These are phyloP conservation scores for Clitopilus passeckerianus DNA, from an alignment of 768 basidiomycete genomes.

Conservation along the genomic window DNA sequence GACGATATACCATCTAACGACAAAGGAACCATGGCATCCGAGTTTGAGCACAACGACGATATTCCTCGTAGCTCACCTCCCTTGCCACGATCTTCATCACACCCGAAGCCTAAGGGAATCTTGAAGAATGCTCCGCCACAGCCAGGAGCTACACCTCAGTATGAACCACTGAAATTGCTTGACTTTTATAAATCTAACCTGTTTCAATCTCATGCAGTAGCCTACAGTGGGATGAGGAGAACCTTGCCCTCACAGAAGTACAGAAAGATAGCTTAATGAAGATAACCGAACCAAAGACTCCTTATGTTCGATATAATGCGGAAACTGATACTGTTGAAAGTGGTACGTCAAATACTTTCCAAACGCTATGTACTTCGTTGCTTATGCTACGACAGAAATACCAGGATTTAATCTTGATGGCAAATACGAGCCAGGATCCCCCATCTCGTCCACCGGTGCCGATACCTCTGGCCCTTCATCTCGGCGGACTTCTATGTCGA, in stretches of 20 bases:
- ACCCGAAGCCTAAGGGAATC: constrained; percentile 81
- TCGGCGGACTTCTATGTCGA: constrained; percentile 71
- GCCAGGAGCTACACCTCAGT: constrained; percentile 45
- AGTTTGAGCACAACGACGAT: constrained; percentile 22
- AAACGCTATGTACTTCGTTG: background rate
- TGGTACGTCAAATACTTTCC: constrained; percentile 40
- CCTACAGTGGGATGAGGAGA: constrained; percentile 94
- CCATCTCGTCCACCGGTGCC: constrained; percentile 54
- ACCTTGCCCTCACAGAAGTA: constrained; percentile 87
- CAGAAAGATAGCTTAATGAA: constrained; percentile 97
- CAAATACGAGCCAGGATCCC: constrained; percentile 30
- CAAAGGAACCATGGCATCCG: background rate
- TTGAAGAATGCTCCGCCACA: constrained; percentile 72
- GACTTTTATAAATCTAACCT: background rate
- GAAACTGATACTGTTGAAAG: constrained; percentile 83
- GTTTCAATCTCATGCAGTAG: constrained; percentile 33
- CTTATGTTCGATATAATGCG: constrained; percentile 88
- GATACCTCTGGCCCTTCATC: constrained; percentile 66
- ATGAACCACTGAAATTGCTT: background rate
- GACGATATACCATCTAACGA: background rate
- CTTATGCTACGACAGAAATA: constrained; percentile 53
- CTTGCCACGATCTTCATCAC: constrained; percentile 56
- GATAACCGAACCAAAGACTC: constrained; percentile 97
- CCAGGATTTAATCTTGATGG: constrained; percentile 66
- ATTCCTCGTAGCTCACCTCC: constrained; percentile 37